Evolutionary conservation across 371 early-diverging fungal genomes (phyloP).

Genomic region (Rhizopus microsporus): DNA sequence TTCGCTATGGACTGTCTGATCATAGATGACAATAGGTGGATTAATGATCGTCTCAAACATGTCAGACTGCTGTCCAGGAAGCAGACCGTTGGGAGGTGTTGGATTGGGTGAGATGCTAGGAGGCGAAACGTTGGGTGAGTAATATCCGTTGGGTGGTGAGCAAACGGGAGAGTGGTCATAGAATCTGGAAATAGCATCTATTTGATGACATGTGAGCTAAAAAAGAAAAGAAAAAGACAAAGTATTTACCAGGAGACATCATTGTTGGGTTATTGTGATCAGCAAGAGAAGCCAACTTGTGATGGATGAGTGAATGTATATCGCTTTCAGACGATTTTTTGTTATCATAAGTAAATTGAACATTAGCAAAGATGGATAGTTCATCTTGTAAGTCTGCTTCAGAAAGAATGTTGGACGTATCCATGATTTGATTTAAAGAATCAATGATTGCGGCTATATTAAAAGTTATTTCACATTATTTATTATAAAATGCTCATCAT

Average conservation of each 20-base stretch:
- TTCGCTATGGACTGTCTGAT: constrained; percentile 11
- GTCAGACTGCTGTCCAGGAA: neutral
- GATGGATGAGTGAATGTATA: constrained; percentile 28
- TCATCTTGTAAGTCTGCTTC: constrained; percentile 42
- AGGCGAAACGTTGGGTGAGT: constrained; percentile 29
- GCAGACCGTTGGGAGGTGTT: constrained; percentile 26
- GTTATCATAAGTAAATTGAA: constrained; percentile 57
- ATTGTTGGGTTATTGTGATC: constrained; percentile 22
- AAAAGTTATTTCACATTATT: constrained; percentile 14
- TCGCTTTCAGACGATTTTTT: constrained; percentile 40
- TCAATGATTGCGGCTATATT: constrained; percentile 16
- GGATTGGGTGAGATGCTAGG: constrained; percentile 29
- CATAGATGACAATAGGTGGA: constrained; percentile 25
- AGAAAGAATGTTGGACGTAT: constrained; percentile 35
- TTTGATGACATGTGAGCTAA: neutral
- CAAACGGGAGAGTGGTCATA: constrained; percentile 28
- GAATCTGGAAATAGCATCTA: constrained; percentile 26
- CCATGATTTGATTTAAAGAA: constrained; percentile 38
- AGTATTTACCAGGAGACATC: constrained; percentile 22
- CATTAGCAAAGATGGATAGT: constrained; percentile 50
- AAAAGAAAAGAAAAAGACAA: neutral
- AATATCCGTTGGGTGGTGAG: constrained; percentile 29
- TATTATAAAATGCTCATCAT: constrained; percentile 6
- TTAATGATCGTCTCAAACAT: constrained; percentile 21
- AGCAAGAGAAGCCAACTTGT: constrained; percentile 24